Evolutionary conservation across 1,284 basidiomycete species (phyloP), one percentile per base, ranked within the genome.

Genomic region (Hemileia vastatrix): DNA sequence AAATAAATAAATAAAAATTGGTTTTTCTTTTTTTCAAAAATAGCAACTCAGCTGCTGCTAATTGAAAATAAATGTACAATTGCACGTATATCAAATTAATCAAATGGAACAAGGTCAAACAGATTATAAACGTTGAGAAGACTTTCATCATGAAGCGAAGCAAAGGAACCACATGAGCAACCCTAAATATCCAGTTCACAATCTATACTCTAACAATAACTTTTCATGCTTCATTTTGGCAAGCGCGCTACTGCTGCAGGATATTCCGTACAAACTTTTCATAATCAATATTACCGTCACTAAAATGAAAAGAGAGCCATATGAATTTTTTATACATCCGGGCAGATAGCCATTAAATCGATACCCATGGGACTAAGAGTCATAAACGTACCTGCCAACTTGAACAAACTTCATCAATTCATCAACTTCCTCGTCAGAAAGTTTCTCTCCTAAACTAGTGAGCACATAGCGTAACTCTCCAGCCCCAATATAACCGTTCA

Each of bases 221-320:
- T 18, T 8, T 8, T 23, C 49, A 8, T 23, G 49, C 21, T 8
- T 51, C 49, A 23, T 23, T 6, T 6, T n/a, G 15, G 8, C 36
- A 43, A 43, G 6, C n/a, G 6, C n/a, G 36, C 49, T 57, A 76
- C 69, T 76, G 74, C 62, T 66, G 67, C 45, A 94, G 83, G 71
- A 94, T 92, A 48, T 89, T 90, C 75, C 89, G 85, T 48, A 94
- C 90, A 73, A 94, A 94, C 19, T 89, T 90, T 77, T 94, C 91
- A 77, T 97, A 97, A 80, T 97, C 94, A 75, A 97, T 86, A 74
- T 93, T 95, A 27, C 93, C 94, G 75, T 96, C 93, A 50, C 92
- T 95, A 53, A 36, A n/a, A 45, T 23, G 11, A 9, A 13, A 27
- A 51, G 57, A 40, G 2, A 44, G 13, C 8, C 13, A 18, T 8